Base-by-base conservation (phyloP, 2,329 filamentous ascomycete genomes). In the Diplocarpon rosae region DNA sequence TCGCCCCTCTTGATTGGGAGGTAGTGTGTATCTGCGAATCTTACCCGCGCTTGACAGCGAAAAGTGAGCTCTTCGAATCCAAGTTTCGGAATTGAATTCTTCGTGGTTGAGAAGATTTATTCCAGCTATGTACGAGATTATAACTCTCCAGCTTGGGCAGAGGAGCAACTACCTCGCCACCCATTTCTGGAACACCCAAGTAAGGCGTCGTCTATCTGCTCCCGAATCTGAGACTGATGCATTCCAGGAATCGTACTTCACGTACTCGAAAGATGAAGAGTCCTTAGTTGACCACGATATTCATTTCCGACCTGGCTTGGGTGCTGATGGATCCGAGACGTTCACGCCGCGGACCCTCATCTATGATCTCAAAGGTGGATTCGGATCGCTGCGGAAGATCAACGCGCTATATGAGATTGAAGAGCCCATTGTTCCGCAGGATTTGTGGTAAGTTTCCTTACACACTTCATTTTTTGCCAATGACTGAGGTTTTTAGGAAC, bases 171-270 rank as follows among this genome's bases (percentile, higher is more conserved):
- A 95, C 59, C 69, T 93, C 16, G 89, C 84, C 27, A 93, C 89
- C 0, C 92, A 98, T 68, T 98, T 95, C 64, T 98, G 92, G 92
- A 98, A 98, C 59, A 73, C 85, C 5, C 90, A 95, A 71, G 85
- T 86, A 58, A 51, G 60, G 24, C 31, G 17, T 11, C 32, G 6
- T 17, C 37, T 15, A 30, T 5, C 30, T 24, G 13, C 45, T 38
- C 32, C 14, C 43, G 6, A 32, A 12, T 31, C 11, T 14, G 36
- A 17, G 29, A 36, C 41, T 55, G 43, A 58, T 48, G 34, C 45
- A 41, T 14, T n/a, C 10, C 51, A 95, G 84, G 92, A 98, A 71
- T 95, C 90, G 1, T 98, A 98, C 66, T 96, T 96, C 61, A 95
- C 89, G 12, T 96, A 95, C 59, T 72, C 71, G 1, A 69, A 75